These are phyloP conservation scores for Somion occarium DNA, from an alignment of 1,284 basidiomycete species.

Conservation along the genomic window DNA sequence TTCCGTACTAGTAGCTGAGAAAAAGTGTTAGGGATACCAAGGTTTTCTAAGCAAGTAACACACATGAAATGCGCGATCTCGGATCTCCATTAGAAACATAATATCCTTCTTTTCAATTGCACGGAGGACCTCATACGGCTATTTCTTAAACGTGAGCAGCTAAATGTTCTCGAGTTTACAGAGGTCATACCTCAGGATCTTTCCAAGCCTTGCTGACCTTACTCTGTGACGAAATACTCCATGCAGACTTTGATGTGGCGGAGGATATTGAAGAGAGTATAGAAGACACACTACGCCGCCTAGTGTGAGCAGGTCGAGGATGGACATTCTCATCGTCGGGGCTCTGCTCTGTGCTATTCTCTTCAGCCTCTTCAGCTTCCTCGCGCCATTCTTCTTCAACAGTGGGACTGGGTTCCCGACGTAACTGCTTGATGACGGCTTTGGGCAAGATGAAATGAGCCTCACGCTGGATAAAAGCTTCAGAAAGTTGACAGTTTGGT, in stretches of 20 bases:
- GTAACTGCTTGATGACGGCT: slow-evolving; percentile 44
- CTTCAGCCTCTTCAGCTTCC: slow-evolving; percentile 9
- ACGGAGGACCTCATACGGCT: slow-evolving; percentile 72
- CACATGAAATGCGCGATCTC: slow-evolving; percentile 75
- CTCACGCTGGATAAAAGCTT: slow-evolving; percentile 68
- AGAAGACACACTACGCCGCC: slow-evolving; percentile 18
- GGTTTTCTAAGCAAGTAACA: slow-evolving; percentile 14
- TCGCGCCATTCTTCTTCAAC: slow-evolving; percentile 4
- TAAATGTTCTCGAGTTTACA: not conserved
- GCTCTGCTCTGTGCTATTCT: not conserved
- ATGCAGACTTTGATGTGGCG: slow-evolving; percentile 12
- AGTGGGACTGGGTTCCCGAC: slow-evolving; percentile 18
- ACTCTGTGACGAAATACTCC: slow-evolving; percentile 7
- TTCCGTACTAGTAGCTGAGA: slow-evolving; percentile 67
- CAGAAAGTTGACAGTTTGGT: slow-evolving; percentile 15
- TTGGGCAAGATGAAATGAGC: slow-evolving; percentile 50
- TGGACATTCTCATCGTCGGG: not conserved
- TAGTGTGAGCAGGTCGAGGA: slow-evolving; percentile 9
- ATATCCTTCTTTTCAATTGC: slow-evolving; percentile 73
- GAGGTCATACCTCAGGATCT: slow-evolving; percentile 51
- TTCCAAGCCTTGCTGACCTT: slow-evolving; percentile 37
- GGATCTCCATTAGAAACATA: slow-evolving; percentile 72
- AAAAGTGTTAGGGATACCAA: slow-evolving; percentile 1
- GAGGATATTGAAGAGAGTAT: slow-evolving; percentile 22
- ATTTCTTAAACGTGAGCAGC: not conserved